Evolutionary conservation across 768 basidiomycete species (phyloP).

Genomic region (Rhodotorula diobovata): DNA sequence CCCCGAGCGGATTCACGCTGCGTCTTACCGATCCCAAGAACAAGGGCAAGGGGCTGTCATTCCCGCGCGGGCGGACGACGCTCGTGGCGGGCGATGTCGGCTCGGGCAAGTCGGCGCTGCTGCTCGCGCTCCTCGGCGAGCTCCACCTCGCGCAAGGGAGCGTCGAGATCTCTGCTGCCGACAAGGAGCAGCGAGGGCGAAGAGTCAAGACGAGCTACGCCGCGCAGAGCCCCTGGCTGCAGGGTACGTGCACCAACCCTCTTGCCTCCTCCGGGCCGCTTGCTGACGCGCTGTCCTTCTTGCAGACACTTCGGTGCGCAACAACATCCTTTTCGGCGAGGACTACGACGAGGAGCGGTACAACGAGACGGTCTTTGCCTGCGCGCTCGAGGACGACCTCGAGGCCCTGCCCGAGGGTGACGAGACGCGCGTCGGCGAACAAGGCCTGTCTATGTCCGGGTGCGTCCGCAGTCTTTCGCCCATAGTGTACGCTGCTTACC

Average conservation of each 20-base stretch:
- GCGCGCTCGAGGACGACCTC: constrained; percentile 66
- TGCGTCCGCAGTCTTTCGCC: neutral
- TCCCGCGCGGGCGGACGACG: constrained; percentile 63
- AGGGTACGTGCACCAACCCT: constrained; percentile 10
- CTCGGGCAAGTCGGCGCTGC: constrained; percentile 30
- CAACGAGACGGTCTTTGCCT: constrained; percentile 64
- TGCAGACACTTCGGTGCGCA: constrained; percentile 57
- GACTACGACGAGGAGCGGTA: constrained; percentile 63
- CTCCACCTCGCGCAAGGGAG: constrained; percentile 34
- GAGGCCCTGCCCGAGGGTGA: constrained; percentile 64
- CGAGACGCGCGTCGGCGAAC: constrained; percentile 53
- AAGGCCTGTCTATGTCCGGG: constrained; percentile 25
- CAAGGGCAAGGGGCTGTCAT: constrained; percentile 52
- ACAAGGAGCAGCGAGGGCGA: neutral
- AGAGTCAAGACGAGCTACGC: constrained; percentile 55
- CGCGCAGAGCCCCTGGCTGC: constrained; percentile 64
- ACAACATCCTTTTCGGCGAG: constrained; percentile 67
- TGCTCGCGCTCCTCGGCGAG: constrained; percentile 42
- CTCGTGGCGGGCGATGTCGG: constrained; percentile 32
- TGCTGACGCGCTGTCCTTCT: neutral
- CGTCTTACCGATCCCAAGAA: constrained; percentile 46
- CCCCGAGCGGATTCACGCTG: constrained; percentile 3
- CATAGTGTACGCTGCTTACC: neutral
- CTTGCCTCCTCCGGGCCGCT: neutral
- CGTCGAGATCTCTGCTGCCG: constrained; percentile 8